Evolutionary conservation across 768 basidiomycete genomes (phyloP).

Genomic region (Cubamyces lactineus): DNA sequence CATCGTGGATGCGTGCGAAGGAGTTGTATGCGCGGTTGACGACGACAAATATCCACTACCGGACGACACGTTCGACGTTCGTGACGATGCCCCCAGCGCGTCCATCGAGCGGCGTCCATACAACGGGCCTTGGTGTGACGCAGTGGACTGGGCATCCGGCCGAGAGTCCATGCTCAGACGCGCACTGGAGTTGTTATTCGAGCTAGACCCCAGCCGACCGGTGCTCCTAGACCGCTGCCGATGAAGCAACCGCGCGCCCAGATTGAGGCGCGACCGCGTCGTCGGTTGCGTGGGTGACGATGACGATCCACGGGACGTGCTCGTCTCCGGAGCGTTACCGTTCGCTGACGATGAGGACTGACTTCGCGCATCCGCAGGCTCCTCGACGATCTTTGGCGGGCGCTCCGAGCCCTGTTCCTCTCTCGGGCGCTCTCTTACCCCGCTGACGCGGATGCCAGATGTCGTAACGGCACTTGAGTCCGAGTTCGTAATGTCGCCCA

Average conservation of each 20-base stretch:
- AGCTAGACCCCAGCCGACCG: neutral
- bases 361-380: constrained; percentile 16
- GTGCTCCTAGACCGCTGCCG: constrained; percentile 36
- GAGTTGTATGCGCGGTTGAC: constrained; percentile 3
- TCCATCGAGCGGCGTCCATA: constrained; percentile 18
- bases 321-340: constrained; percentile 1
- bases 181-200: constrained; percentile 18
- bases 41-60: neutral
- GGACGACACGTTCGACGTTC: constrained; percentile 21
- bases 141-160: constrained; percentile 8
- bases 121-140: constrained; percentile 13
- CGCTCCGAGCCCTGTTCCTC: constrained; percentile 23
- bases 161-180: constrained; percentile 32
- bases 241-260: constrained; percentile 49
- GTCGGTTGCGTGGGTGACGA: constrained; percentile 12
- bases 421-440: constrained; percentile 34
- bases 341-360: neutral
- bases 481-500: constrained; percentile 54
- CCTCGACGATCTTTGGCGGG: constrained; percentile 26
- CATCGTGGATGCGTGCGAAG: constrained; percentile 7
- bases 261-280: constrained; percentile 45
- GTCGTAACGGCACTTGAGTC: constrained; percentile 25
- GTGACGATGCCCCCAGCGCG: constrained; percentile 18
- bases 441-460: constrained; percentile 33
- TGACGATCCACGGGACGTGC: constrained; percentile 4